Base-by-base conservation (phyloP, 345 rosid species). In the Murraya paniculata region DNA sequence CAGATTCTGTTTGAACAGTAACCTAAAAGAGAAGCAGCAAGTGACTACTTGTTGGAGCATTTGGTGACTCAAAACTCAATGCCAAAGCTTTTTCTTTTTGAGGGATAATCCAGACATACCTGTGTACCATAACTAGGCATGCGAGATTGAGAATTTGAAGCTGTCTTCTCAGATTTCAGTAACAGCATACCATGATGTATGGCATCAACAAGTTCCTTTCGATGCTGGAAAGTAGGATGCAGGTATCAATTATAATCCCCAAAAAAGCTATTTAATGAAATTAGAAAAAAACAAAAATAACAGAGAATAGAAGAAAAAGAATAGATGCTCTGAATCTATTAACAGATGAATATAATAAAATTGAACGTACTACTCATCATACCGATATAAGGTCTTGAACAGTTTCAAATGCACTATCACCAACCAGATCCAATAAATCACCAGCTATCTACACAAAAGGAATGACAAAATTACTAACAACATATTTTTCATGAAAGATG, bases 121-220 rank as follows among this genome's bases (percentile, higher is more conserved):
- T 95, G 98, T 68, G 98, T 95, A 71, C 98, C 99, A 85, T 93
- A 95, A 81, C 94, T 91, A 70, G 99, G 99, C 97, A 93, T 88
- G 22, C 93, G 91, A 53, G 89, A 75, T 77, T 92, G 98, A 74
- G 89, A 80, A 81, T 84, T 92, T 55, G 93, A 80, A 77, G 88
- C 84, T 67, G 84, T 80, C 86, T 91, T 93, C 60, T 93, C 94
- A 78, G 94, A 89, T 84, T 91, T 95, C 76, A 95, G 83, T 74
- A 90, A 80, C 73, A 86, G 78, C 79, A 86, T 83, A 25, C 96
- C 98, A 77, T 82, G 97, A 87, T 79, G 97, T 79, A 95, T 87
- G n/a, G 95, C 94, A 85, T 90, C 93, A 78, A 95, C 94, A 77
- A 95, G 92, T 77, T 95, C 94, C 79, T 88, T 93, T 57, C 99